A percentile compares a stretch with the other conserved stretches of the same genome.
Conservation (phyloP, 2,329 filamentous ascomycete species). For the Nigrospora sphaerica region DNA sequence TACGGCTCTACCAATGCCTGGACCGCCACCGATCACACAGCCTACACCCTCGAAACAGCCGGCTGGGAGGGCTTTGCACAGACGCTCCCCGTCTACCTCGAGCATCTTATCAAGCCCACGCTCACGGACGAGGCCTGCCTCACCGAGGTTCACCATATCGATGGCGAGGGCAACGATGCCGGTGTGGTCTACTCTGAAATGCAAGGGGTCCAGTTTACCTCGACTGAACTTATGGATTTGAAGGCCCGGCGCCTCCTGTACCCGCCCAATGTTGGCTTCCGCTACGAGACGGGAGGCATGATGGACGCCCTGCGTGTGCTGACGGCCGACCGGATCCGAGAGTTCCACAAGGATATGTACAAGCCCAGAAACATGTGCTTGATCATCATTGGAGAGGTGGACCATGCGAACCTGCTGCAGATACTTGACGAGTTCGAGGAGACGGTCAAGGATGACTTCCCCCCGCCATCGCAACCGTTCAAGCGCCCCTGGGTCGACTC, state of each 20-base stretch:
- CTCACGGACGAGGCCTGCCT: conserved; percentile 89
- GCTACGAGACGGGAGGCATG: conserved; percentile 97
- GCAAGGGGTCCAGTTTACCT: conserved; percentile 87
- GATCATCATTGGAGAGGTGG: conserved; percentile 84
- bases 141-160: conserved; percentile 93
- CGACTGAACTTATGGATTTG: conserved; percentile 81
- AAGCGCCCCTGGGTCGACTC: conserved; percentile 89
- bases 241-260: conserved; percentile 75
- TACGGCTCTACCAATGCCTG: conserved; percentile 95
- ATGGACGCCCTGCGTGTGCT: conserved; percentile 83
- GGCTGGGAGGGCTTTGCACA: conserved; percentile 97
- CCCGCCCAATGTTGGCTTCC: conserved; percentile 82
- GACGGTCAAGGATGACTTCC: conserved; percentile 76
- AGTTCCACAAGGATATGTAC: conserved; percentile 95
- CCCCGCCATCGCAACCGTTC: conserved; percentile 67
- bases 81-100: conserved; percentile 89
- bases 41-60: conserved; percentile 89
- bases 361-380: conserved; percentile 93
- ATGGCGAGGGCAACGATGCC: conserved; percentile 89
- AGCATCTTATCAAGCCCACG: conserved; percentile 86
- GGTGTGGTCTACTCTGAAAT: conserved; percentile 98
- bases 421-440: conserved; percentile 86
- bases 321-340: conserved; percentile 83
- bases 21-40: conserved; percentile 94
- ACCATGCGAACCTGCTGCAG: conserved; percentile 71